Evolutionary conservation across 1,139 yeast genomes (phyloP), one percentile per base, ranked within the genome.

Genomic region (Candida smagusa): DNA sequence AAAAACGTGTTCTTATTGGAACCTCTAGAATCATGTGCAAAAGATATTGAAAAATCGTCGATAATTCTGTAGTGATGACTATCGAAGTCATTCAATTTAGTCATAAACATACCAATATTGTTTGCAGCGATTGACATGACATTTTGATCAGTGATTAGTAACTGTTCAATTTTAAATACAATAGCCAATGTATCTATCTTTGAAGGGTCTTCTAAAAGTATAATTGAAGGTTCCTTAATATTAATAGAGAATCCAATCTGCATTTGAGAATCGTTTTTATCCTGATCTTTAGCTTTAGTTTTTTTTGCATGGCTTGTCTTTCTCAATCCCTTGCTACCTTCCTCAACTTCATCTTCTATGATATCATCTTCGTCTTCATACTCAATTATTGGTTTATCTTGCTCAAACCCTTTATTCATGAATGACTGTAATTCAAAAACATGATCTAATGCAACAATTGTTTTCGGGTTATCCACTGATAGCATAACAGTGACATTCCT

Each of bases 11-110:
- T 72, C 0, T 68, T 58, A 1, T 81, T 74, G 0, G 94, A 78
- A 1, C 83, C 84, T 30, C 90, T 68, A 9, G 77, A 70, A 52
- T 90, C 97, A 43, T 85, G 67, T 0, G 88, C 78, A 44, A 87
- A 72, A 0, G 90, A 79, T 6, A 89, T 63, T 1, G 95, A 84
- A 59, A 92, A 92, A 53, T 92, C 97, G 58, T 94, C 97, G 44
- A 94, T 71, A 28, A 94, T 75, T 42, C 96, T 68, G 37, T 90
- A 67, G 34, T 81, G 71, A 38, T 73, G 72, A 9, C 73, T 72
- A 19, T 81, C 80, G 40, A 73, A 72, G 8, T 76, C 61, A 47
- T 83, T 75, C 96, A 94, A 90, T 21, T 68, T 72, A 36, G 90
- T 79, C 46, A 92, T 65, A 51, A 85, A 94, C 82, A 94, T 79